A percentile compares a stretch with the other conserved stretches of the same genome.
These are phyloP conservation scores for Apiospora rasikravindrae DNA, from an alignment of 2,329 filamentous ascomycete genomes.

Conservation along the genomic window DNA sequence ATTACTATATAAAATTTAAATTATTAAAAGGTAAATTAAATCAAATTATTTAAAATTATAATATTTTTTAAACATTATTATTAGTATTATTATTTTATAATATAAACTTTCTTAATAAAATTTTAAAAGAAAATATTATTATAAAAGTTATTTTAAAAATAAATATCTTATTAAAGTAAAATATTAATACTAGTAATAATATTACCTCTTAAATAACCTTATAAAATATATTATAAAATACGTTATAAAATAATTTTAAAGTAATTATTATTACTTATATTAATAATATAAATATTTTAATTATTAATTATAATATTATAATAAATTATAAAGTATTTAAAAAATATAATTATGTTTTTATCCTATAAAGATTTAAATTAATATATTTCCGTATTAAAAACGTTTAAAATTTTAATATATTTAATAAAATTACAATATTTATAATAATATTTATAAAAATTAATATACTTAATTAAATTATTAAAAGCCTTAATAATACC, in stretches of 20 bases:
- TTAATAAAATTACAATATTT: not conserved
- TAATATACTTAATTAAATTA: too few species aligned
- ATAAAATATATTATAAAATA: not conserved
- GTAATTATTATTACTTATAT: not conserved
- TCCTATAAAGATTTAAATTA: not conserved
- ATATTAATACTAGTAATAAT: not conserved
- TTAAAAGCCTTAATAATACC: not conserved
- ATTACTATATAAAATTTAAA: not conserved
- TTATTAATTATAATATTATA: not conserved
- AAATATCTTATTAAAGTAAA: not conserved
- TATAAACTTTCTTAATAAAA: not conserved
- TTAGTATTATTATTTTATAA: not conserved
- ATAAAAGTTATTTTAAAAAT: not conserved
- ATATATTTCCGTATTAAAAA: not conserved
- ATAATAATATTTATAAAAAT: not conserved
- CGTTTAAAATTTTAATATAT: too few species aligned
- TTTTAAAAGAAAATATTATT: not conserved
- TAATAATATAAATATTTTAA: not conserved
- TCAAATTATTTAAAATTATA: not conserved
- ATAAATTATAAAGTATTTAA: not conserved
- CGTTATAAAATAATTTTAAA: not conserved
- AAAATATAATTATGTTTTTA: not conserved
- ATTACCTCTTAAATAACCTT: accelerated
- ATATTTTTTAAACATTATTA: not conserved
- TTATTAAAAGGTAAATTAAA: not conserved